Conservation (phyloP, 345 rosid genomes). For the Cardamine resedifolia region DNA sequence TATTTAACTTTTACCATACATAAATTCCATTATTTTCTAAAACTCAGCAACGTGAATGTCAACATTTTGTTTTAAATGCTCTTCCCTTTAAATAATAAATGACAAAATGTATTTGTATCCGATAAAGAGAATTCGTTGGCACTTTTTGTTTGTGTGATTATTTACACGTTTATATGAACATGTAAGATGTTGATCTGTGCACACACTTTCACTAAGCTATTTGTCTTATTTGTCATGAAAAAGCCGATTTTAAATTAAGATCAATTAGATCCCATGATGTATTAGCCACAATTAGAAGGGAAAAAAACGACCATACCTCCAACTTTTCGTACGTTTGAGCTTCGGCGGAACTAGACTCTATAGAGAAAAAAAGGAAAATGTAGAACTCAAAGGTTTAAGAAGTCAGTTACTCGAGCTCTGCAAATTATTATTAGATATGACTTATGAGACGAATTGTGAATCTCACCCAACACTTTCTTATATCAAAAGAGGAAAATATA, state of each 20-base stretch:
- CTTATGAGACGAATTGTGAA: neutral
- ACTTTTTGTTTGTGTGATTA: neutral
- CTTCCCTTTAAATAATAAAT: neutral
- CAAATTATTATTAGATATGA: neutral
- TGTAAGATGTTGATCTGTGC: neutral
- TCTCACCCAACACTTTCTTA: neutral
- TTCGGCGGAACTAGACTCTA: neutral
- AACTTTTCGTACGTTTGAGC: neutral
- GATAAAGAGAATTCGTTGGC: neutral
- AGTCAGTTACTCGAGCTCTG: neutral
- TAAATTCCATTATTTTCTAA: neutral
- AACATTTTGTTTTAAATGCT: neutral
- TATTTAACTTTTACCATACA: neutral
- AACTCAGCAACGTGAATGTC: neutral
- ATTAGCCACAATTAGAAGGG: neutral
- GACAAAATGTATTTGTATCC: neutral
- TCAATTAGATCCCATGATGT: neutral
- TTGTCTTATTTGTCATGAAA: neutral
- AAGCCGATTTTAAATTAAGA: neutral
- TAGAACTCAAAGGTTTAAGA: neutral
- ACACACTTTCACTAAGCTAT: neutral
- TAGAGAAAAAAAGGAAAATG: neutral
- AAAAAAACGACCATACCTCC: neutral
- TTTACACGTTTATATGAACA: neutral
- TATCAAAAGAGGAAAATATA: neutral